phyloP scores from a whole-genome alignment of 306 rosid genomes.

The Acacia acuminata region DNA sequence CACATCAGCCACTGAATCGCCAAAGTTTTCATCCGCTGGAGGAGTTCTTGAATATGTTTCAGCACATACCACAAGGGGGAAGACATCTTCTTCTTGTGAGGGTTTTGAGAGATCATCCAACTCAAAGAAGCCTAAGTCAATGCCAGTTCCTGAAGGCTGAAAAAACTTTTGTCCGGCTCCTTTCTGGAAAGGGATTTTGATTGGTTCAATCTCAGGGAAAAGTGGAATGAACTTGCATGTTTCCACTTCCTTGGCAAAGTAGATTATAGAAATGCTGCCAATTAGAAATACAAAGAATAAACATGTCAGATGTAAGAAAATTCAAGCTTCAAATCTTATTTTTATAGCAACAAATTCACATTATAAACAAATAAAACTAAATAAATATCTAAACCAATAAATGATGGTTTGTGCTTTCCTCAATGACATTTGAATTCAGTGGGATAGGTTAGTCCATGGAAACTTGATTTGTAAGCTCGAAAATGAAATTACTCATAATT shows the following conservation, averaged over 20 bases:
- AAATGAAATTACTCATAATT: conserved; percentile 6
- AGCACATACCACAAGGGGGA: conserved; percentile 84
- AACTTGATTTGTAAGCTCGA: conserved; percentile 6
- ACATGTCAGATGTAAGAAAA: conserved; percentile 24
- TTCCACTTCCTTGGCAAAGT: conserved; percentile 91
- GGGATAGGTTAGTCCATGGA: conserved; percentile 12
- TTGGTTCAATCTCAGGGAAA: conserved; percentile 63
- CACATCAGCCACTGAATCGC: conserved; percentile 42
- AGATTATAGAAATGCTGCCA: conserved; percentile 71
- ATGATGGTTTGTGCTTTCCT: background rate
- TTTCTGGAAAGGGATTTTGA: conserved; percentile 74
- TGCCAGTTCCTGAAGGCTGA: conserved; percentile 87
- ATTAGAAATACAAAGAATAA: conserved; percentile 29
- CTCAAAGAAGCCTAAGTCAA: conserved; percentile 82
- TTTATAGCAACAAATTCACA: background rate
- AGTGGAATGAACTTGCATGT: conserved; percentile 70
- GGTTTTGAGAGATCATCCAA: conserved; percentile 89
- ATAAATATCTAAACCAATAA: conserved; percentile 19
- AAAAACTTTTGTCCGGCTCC: conserved; percentile 75
- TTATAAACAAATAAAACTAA: conserved; percentile 8
- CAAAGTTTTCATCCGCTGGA: conserved; percentile 40
- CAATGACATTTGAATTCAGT: conserved; percentile 11
- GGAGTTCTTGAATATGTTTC: conserved; percentile 50
- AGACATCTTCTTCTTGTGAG: conserved; percentile 70
- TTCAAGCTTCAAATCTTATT: conserved; percentile 10